A percentile compares a stretch with the other conserved stretches of the same genome.
Evolutionary conservation across 345 rosid species (phyloP).

Genomic region (Abelmoschus esculentus): DNA sequence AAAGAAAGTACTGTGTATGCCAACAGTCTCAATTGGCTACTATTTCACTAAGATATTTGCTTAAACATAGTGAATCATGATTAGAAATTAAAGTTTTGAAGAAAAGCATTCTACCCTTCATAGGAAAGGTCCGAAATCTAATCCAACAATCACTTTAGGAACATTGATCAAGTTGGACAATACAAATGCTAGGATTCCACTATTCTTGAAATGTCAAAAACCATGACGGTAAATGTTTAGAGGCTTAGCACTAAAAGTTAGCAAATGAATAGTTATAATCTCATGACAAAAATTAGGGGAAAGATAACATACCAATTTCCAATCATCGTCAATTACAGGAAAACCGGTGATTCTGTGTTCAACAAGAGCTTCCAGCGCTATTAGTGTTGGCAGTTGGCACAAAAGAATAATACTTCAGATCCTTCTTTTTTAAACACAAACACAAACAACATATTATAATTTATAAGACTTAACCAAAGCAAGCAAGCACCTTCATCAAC

Average conservation of each 20-base stretch:
- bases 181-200: background rate
- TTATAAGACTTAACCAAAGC: background rate
- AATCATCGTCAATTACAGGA: constrained; percentile 80
- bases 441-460: background rate
- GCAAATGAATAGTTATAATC: background rate
- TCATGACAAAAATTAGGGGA: background rate
- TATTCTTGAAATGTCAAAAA: background rate
- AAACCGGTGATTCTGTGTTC: constrained; percentile 75
- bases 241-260: background rate
- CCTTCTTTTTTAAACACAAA: background rate
- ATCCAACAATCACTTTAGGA: background rate
- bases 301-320: constrained; percentile 52
- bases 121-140: background rate
- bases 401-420: constrained; percentile 14
- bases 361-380: constrained; percentile 68
- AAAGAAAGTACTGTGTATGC: background rate
- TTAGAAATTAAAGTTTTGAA: background rate
- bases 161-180: background rate
- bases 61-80: background rate
- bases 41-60: background rate
- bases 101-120: background rate
- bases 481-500: constrained; percentile 63
- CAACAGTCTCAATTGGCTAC: background rate
- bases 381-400: constrained; percentile 3
- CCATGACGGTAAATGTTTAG: background rate